Conservation (phyloP, 208 protist genomes). For the Phytomonas sp. region DNA sequence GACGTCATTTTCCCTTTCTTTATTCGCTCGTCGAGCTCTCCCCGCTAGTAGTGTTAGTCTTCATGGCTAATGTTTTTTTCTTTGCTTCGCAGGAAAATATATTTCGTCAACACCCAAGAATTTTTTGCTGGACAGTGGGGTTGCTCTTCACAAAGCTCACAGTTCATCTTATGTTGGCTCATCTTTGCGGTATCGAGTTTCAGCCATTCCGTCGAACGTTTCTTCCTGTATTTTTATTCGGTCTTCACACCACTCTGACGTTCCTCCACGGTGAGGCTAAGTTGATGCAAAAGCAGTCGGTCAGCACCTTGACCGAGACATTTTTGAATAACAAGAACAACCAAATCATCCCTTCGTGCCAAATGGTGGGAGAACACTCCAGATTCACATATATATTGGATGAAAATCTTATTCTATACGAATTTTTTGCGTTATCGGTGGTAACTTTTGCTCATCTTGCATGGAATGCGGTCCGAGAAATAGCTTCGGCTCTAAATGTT, state of each 20-base stretch:
- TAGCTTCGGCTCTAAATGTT: constrained; percentile 32
- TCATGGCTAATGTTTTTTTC: constrained; percentile 54
- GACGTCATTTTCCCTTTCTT: constrained; percentile 21
- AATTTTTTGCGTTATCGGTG: constrained; percentile 51
- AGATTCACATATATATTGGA: constrained; percentile 31
- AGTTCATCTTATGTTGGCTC: constrained; percentile 79
- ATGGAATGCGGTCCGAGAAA: constrained; percentile 34
- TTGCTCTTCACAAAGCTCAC: constrained; percentile 70
- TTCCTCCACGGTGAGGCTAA: constrained; percentile 35
- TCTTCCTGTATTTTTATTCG: constrained; percentile 52
- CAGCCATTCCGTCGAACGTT: constrained; percentile 58
- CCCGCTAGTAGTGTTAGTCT: constrained; percentile 40
- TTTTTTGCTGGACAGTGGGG: constrained; percentile 80
- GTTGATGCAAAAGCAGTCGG: constrained; percentile 10
- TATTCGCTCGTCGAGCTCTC: constrained; percentile 50
- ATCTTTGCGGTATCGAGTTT: constrained; percentile 47
- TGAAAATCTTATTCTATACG: constrained; percentile 49
- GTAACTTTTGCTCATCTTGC: constrained; percentile 54
- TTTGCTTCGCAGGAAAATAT: constrained; percentile 56
- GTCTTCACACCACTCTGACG: constrained; percentile 36
- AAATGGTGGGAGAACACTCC: constrained; percentile 8
- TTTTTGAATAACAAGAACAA: background rate
- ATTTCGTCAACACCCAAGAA: constrained; percentile 60
- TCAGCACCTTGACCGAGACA: background rate
- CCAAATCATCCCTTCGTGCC: background rate